A percentile compares a stretch with the other conserved stretches of the same genome.
phyloP scores from a whole-genome alignment of 371 early-diverging fungal genomes.

The Lichtheimia corymbifera region DNA sequence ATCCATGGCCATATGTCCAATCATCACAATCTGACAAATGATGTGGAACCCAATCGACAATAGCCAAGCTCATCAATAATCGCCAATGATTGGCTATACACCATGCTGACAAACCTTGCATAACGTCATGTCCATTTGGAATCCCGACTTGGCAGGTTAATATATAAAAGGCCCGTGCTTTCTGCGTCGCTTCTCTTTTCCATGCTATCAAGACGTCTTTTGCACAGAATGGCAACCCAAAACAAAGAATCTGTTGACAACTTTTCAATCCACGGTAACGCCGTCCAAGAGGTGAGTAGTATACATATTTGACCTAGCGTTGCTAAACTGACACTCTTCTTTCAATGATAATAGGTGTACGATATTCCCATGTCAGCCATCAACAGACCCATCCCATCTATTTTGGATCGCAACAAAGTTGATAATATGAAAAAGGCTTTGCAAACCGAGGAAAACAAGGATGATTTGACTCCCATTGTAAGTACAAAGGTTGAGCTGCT shows the following conservation, averaged over 20 bases:
- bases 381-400: conserved; percentile 47
- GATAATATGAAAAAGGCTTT: conserved; percentile 36
- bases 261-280: conserved; percentile 44
- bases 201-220: conserved; percentile 6
- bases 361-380: conserved; percentile 47
- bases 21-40: too few species aligned
- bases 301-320: too few species aligned
- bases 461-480: conserved; percentile 51
- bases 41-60: too few species aligned
- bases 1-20: too few species aligned
- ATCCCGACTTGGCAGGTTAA: background rate
- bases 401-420: conserved; percentile 43
- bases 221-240: conserved; percentile 12
- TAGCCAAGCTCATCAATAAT: background rate
- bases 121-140: too few species aligned
- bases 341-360: conserved; percentile 25
- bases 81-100: conserved; percentile 2
- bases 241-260: conserved; percentile 27
- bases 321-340: background rate
- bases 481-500: background rate
- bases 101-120: conserved; percentile 8
- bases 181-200: background rate
- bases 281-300: conserved; percentile 28
- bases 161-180: conserved; percentile 6
- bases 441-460: conserved; percentile 24